Evolutionary conservation across 2,329 filamentous ascomycete species (phyloP).

Genomic region (Emmonsiellopsis sp.): DNA sequence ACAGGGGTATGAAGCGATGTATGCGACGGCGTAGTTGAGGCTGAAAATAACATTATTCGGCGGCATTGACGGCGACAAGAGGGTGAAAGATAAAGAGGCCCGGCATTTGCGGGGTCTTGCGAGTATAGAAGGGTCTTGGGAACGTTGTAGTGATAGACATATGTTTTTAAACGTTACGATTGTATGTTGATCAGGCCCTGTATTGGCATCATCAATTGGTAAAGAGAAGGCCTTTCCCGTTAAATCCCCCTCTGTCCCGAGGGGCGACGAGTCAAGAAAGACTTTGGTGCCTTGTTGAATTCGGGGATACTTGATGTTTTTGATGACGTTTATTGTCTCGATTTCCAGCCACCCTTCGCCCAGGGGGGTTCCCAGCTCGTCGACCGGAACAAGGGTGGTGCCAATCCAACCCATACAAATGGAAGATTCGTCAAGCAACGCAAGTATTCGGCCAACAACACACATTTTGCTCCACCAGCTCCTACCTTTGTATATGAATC

Average conservation of each 20-base stretch:
- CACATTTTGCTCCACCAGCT: constrained; percentile 51
- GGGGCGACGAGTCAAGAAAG: constrained; percentile 29
- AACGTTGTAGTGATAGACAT: constrained; percentile 8
- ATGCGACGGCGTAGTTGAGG: constrained; percentile 43
- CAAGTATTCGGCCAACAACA: constrained; percentile 45
- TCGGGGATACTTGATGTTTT: constrained; percentile 25
- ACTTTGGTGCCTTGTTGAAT: constrained; percentile 35
- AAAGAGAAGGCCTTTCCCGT: constrained; percentile 29
- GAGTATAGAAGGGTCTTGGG: constrained; percentile 9
- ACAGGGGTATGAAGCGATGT: constrained; percentile 47
- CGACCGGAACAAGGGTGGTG: constrained; percentile 30
- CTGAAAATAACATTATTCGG: constrained; percentile 24
- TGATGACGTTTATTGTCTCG: constrained; percentile 24
- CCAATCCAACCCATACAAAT: constrained; percentile 50
- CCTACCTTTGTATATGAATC: constrained; percentile 40
- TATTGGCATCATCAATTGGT: constrained; percentile 23
- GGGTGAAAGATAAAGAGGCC: constrained; percentile 16
- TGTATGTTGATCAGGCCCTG: constrained; percentile 8
- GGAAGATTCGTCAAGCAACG: constrained; percentile 32
- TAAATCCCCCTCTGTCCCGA: constrained; percentile 29
- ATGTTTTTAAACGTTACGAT: constrained; percentile 7
- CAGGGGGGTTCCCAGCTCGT: constrained; percentile 18
- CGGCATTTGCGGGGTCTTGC: constrained; percentile 15
- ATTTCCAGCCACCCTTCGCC: constrained; percentile 43
- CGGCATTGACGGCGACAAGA: constrained; percentile 8